phyloP scores from a whole-genome alignment of 495 filamentous ascomycete species.

The Aspergillus sparsus region DNA sequence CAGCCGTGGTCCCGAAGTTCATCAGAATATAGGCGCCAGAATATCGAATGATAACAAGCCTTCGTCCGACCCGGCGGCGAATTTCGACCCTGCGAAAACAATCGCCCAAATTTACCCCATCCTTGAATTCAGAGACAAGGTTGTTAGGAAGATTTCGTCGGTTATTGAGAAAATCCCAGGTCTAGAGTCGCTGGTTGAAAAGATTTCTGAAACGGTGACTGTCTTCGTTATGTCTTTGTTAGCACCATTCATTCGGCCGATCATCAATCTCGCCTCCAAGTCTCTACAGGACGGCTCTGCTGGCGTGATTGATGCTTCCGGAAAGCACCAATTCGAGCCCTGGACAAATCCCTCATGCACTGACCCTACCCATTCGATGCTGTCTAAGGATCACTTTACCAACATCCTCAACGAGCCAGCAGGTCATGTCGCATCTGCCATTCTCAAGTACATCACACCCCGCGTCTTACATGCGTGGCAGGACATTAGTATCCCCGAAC shows the following conservation, averaged over 20 bases:
- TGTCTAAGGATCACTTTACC: slow-evolving; percentile 95
- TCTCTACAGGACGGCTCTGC: slow-evolving; percentile 81
- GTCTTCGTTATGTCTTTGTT: slow-evolving; percentile 87
- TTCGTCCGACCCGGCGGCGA: slow-evolving; percentile 57
- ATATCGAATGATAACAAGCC: slow-evolving; percentile 6
- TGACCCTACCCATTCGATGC: slow-evolving; percentile 90
- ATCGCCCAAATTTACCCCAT: slow-evolving; percentile 90
- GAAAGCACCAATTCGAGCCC: slow-evolving; percentile 82
- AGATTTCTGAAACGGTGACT: slow-evolving; percentile 87
- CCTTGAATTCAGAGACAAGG: slow-evolving; percentile 88
- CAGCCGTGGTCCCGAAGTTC: slow-evolving; percentile 14
- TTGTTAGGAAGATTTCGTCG: slow-evolving; percentile 77
- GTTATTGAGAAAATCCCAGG: slow-evolving; percentile 92
- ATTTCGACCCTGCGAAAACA: slow-evolving; percentile 81
- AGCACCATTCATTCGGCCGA: slow-evolving; percentile 84
- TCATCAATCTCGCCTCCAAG: slow-evolving; percentile 84
- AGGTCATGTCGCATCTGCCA: slow-evolving; percentile 74
- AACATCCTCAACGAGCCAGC: slow-evolving; percentile 89
- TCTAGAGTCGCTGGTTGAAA: slow-evolving; percentile 80
- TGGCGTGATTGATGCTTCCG: slow-evolving; percentile 74
- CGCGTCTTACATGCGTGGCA: slow-evolving; percentile 91
- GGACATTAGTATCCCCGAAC: slow-evolving; percentile 72
- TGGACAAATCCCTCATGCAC: slow-evolving; percentile 86
- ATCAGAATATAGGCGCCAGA: slow-evolving; percentile 8
- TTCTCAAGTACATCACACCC: slow-evolving; percentile 82